Conservation (phyloP, 129 eudicot species). For the Gnaphalium uliginosum region DNA sequence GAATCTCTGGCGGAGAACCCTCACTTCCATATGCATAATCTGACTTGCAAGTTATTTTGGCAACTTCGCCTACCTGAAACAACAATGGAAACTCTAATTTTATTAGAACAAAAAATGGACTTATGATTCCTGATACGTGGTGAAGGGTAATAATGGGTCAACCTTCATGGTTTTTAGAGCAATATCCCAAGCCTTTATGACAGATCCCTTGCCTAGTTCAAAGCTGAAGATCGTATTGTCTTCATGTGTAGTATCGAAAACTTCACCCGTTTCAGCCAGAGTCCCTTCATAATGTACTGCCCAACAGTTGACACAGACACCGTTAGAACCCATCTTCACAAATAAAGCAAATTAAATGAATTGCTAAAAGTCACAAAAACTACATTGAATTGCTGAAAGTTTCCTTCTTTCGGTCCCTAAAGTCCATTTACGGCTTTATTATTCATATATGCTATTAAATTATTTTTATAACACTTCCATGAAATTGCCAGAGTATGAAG, state of each 20-base stretch:
- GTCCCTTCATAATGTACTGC: conserved; percentile 95
- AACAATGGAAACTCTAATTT: not conserved
- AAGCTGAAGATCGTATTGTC: conserved; percentile 85
- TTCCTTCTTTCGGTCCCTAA: not conserved
- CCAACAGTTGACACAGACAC: conserved; percentile 14
- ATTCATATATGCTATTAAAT: not conserved
- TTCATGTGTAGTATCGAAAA: conserved; percentile 94
- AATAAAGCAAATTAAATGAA: not conserved
- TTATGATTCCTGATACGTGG: not conserved
- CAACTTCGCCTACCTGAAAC: conserved; percentile 91
- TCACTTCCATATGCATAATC: not conserved
- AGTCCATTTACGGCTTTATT: not conserved
- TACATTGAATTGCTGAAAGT: not conserved
- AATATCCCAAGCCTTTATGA: conserved; percentile 97
- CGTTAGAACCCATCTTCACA: conserved; percentile 12
- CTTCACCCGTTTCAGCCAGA: conserved; percentile 89
- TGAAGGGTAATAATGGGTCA: conserved; percentile 1
- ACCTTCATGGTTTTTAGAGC: conserved; percentile 98
- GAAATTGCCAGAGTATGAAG: not conserved
- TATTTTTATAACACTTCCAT: not conserved
- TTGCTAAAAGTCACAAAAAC: not conserved
- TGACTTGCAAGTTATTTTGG: conserved; percentile 84
- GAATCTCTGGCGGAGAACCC: conserved; percentile 73
- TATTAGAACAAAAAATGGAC: not conserved
- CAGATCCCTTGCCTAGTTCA: conserved; percentile 80